phyloP scores from a whole-genome alignment of 495 filamentous ascomycete species.

The Podospora fimiseda region DNA sequence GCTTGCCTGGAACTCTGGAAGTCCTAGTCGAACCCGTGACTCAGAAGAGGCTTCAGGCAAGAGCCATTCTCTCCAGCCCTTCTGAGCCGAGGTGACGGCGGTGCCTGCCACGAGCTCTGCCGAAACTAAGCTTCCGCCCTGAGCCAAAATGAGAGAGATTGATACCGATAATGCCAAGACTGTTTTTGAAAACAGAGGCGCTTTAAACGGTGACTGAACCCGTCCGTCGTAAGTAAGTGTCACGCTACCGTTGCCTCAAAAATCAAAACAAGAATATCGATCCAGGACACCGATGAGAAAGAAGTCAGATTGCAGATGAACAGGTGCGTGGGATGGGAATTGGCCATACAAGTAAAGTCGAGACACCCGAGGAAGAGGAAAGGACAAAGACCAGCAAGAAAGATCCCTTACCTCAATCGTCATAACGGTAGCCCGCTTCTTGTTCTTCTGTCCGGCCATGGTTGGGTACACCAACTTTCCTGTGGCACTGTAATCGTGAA shows the following conservation, averaged over 20 bases:
- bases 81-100: background rate
- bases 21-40: constrained; percentile 1
- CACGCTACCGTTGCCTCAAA: background rate
- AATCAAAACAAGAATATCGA: background rate
- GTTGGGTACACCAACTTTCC: too few relatives aligned
- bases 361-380: too few relatives aligned
- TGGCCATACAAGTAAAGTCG: too few relatives aligned
- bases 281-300: background rate
- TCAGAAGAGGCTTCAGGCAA: background rate
- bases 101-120: background rate
- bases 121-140: background rate
- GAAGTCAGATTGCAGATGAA: too few relatives aligned
- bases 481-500: too few relatives aligned
- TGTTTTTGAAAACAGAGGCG: background rate
- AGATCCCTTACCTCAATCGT: too few relatives aligned
- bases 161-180: background rate
- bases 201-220: background rate
- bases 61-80: background rate
- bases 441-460: too few relatives aligned
- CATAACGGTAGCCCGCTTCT: too few relatives aligned
- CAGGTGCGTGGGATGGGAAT: too few relatives aligned
- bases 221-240: background rate
- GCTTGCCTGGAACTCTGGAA: background rate
- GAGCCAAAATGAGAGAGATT: background rate
- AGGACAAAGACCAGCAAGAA: too few relatives aligned